phyloP scores from a whole-genome alignment of 495 filamentous ascomycete species.

The Penicillium riverlandense region DNA sequence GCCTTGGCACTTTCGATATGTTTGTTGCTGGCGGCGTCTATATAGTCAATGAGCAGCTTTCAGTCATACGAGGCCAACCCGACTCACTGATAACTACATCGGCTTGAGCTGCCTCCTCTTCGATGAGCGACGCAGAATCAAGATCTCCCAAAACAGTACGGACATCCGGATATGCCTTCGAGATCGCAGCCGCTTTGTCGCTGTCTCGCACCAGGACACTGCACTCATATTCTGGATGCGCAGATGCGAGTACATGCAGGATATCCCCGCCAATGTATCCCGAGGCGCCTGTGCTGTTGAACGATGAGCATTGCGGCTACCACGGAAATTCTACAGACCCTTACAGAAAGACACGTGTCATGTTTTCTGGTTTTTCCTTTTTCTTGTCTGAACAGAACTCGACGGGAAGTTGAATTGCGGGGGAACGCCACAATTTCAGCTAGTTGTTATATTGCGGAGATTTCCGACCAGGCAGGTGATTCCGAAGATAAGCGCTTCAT shows the following conservation, averaged over 20 bases:
- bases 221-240: constrained; percentile 51
- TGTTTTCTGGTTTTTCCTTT: too few relatives aligned
- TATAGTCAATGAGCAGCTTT: constrained; percentile 4
- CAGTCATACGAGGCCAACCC: neutral
- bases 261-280: constrained; percentile 63
- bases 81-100: constrained; percentile 38
- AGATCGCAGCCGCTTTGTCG: constrained; percentile 48
- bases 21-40: constrained; percentile 28
- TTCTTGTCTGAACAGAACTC: too few relatives aligned
- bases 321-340: too few relatives aligned
- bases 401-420: too few relatives aligned
- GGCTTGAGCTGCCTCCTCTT: constrained; percentile 28
- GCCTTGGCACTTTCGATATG: constrained; percentile 22
- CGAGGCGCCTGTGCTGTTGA: constrained; percentile 39
- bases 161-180: constrained; percentile 31
- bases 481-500: too few relatives aligned
- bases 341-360: too few relatives aligned
- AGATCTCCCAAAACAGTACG: constrained; percentile 33
- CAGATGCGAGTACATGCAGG: constrained; percentile 41
- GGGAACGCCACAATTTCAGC: too few relatives aligned
- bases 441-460: too few relatives aligned
- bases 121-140: constrained; percentile 21
- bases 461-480: too few relatives aligned
- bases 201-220: constrained; percentile 53
- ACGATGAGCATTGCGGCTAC: neutral